Base-by-base conservation (phyloP, 108 stramenopile genomes). In the Bacterosira constricta region DNA sequence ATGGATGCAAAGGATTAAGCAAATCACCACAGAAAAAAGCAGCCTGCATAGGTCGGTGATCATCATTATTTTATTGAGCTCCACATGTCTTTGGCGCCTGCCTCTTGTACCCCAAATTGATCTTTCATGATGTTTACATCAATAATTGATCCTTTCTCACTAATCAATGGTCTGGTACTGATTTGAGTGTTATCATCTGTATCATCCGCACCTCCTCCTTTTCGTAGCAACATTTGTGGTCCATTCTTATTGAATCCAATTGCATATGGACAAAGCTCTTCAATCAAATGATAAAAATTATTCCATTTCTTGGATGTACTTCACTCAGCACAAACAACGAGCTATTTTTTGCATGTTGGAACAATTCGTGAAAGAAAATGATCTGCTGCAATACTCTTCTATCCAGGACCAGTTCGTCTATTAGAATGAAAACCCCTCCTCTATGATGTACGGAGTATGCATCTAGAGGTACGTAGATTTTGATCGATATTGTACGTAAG, bases 331-430 rank as follows among this genome's bases (percentile, higher is more conserved):
- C 23, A 53, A 90, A 83, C 53, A 84, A 4, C 1, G 84, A 65
- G 1, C 77, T 83, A 1, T 45, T 50, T 34, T 26, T 12, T 17
- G 83, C 75, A 25, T 25, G 53, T 31, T 64, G 7, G 44, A 86
- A 85, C 21, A 87, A 47, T 17, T 90, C 86, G 6, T 49, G 53
- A 54, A 90, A 90, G 60, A 90, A 90, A 32, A 83, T 38, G 36
- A n/a, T n/a, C n/a, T n/a, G n/a, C n/a, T n/a, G n/a, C n/a, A n/a
- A n/a, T n/a, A n/a, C n/a, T n/a, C n/a, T n/a, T n/a, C n/a, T n/a
- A n/a, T n/a, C n/a, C n/a, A n/a, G n/a, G n/a, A n/a, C n/a, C n/a
- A n/a, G n/a, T n/a, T n/a, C n/a, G n/a, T n/a, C n/a, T n/a, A n/a
- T n/a, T n/a, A n/a, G n/a, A n/a, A n/a, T n/a, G n/a, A n/a, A n/a